These are phyloP conservation scores for Eucalyptus decipiens DNA, from an alignment of 345 rosid species.

Conservation along the genomic window DNA sequence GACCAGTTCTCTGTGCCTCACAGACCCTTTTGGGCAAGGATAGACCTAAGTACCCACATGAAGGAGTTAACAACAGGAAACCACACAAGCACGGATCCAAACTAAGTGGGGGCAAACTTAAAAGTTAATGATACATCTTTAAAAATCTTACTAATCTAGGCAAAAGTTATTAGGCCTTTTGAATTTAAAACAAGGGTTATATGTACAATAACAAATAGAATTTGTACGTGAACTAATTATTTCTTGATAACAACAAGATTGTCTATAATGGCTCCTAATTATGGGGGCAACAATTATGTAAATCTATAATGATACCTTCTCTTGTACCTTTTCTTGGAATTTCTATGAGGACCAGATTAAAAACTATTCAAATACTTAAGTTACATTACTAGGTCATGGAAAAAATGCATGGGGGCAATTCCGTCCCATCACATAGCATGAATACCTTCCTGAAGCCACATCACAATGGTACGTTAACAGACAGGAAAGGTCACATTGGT, in stretches of 20 bases:
- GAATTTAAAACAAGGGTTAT: background rate
- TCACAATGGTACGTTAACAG: background rate
- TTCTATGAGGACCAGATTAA: background rate
- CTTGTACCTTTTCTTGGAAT: background rate
- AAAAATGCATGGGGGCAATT: background rate
- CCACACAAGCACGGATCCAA: background rate
- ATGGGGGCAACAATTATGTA: background rate
- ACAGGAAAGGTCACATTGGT: background rate
- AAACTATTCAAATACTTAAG: background rate
- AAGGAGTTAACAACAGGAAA: background rate
- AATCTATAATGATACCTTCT: background rate
- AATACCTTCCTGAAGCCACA: background rate
- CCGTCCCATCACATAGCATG: background rate
- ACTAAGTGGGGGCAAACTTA: background rate
- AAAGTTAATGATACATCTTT: background rate
- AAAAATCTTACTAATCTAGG: background rate
- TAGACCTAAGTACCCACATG: conserved; percentile 36
- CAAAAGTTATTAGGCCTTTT: background rate
- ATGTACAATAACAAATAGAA: background rate
- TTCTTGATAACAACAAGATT: background rate
- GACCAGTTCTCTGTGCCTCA: conserved; percentile 68
- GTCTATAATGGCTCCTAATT: background rate
- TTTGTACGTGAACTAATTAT: background rate
- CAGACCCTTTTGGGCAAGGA: conserved; percentile 87
- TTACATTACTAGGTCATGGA: background rate